Base-by-base conservation (phyloP, 2,329 filamentous ascomycete genomes). In the Polychaeton citri region DNA sequence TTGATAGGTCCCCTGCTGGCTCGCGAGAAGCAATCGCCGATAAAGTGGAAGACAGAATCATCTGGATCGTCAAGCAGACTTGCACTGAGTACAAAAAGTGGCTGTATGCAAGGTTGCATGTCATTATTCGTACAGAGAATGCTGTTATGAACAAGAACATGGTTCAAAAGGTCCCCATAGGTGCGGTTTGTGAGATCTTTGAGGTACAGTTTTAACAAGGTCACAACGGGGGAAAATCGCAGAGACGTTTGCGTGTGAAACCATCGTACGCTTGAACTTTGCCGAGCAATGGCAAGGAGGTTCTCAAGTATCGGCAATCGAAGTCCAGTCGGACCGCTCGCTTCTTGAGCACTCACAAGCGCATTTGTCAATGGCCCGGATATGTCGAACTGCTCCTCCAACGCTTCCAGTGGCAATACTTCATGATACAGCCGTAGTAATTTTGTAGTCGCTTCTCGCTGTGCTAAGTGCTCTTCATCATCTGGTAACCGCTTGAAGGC, bases 211-310 rank as follows among this genome's bases (percentile, higher is more conserved):
- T 69, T 74, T 5, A 88, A 57, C 16, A 88, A 66, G 0, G 76
- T 76, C n/a, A 74, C 73, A 43, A 86, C 84, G 0, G 81, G 80
- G 3, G 81, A 84, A 26, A 73, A 63, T 16, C 54, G 54, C n/a
- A 81, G 63, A 1, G 68, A 68, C 62, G 68, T 72, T 41, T 70
- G 65, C 12, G 18, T 19, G 43, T 81, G 71, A 64, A 90, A 95
- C 88, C 88, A 96, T 43, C 81, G 76, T 77, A 94, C 90, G 5
- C 79, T 78, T 0, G 82, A 76, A 3, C 86, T 92, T 48, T 79
- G 75, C 43, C 76, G 74, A 3, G 87, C 85, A 53, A 95, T 82
- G 19, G 76, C 71, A 13, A 94, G 73, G 13, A 93, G 65, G 54
- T 88, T 82, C 54, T 86, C 79, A 19, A 95, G 64, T 57, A 93